Conservation (phyloP, 768 basidiomycete genomes). For the Galerina sulciceps region DNA sequence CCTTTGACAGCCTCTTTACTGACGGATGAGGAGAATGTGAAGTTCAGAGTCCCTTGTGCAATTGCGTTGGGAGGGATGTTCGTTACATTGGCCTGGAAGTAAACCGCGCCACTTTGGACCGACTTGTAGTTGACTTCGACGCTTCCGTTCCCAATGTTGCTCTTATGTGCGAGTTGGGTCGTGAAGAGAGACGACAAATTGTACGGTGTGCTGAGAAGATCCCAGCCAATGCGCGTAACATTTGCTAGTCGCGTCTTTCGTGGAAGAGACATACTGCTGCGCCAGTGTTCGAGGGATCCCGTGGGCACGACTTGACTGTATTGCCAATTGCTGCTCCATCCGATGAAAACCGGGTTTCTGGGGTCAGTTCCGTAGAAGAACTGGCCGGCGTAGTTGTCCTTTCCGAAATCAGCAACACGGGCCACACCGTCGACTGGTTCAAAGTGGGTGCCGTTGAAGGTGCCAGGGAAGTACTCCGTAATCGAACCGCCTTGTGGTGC, state of each 20-base stretch:
- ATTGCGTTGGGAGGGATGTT: not conserved
- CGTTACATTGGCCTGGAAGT: not conserved
- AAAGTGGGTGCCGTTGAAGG: not conserved
- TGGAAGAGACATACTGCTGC: not conserved
- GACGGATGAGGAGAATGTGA: not conserved
- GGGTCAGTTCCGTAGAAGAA: not conserved
- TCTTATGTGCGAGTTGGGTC: not conserved
- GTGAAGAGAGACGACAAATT: not conserved
- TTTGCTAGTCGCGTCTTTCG: not conserved
- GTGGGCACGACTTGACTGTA: conserved; percentile 1
- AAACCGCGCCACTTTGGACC: not conserved
- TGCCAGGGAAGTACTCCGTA: not conserved
- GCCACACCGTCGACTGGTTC: not conserved
- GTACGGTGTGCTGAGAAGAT: not conserved
- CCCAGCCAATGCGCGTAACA: not conserved
- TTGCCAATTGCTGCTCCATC: conserved; percentile 1
- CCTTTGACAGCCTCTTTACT: not conserved
- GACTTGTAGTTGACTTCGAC: not conserved
- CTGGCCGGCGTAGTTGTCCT: not conserved
- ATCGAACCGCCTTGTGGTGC: conserved; percentile 4
- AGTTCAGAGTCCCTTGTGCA: not conserved
- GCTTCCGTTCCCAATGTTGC: not conserved
- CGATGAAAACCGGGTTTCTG: not conserved
- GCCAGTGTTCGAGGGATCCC: not conserved
- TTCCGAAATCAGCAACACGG: not conserved